phyloP scores from a whole-genome alignment of 2,329 filamentous ascomycete species.

The Hymenoscyphus salicellus region DNA sequence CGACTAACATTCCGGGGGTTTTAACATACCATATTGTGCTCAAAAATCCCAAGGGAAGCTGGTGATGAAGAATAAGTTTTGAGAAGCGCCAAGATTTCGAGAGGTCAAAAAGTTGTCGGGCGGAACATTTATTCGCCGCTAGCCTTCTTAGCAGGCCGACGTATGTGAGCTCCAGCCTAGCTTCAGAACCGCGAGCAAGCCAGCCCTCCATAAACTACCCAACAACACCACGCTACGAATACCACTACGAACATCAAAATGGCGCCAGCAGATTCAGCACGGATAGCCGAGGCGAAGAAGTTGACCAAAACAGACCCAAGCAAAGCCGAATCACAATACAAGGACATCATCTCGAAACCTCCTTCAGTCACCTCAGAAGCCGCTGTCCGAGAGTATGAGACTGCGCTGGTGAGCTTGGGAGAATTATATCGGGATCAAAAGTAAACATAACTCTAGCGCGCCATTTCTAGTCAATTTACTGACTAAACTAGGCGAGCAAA shows the following conservation, averaged over 20 bases:
- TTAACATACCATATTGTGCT: slow-evolving; percentile 32
- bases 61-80: slow-evolving; percentile 8
- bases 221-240: slow-evolving; percentile 12
- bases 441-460: slow-evolving; percentile 44
- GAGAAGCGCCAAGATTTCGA: slow-evolving; percentile 17
- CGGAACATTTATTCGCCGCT: slow-evolving; percentile 14
- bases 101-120: slow-evolving; percentile 16
- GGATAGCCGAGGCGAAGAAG: slow-evolving; percentile 87
- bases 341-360: slow-evolving; percentile 81
- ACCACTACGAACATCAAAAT: slow-evolving; percentile 39
- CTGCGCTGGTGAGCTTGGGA: slow-evolving; percentile 80
- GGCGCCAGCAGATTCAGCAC: slow-evolving; percentile 57
- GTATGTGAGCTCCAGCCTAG: slow-evolving; percentile 8
- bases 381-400: slow-evolving; percentile 87
- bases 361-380: slow-evolving; percentile 80
- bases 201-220: slow-evolving; percentile 23
- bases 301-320: slow-evolving; percentile 74
- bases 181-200: slow-evolving; percentile 16
- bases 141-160: background rate
- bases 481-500: slow-evolving; percentile 62
- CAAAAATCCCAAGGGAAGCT: slow-evolving; percentile 8
- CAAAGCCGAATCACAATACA: slow-evolving; percentile 84
- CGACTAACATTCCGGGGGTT: background rate
- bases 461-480: slow-evolving; percentile 25
- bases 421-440: slow-evolving; percentile 90